These are phyloP conservation scores for Komagataella populi DNA, from an alignment of 805 yeast species.

Conservation along the genomic window DNA sequence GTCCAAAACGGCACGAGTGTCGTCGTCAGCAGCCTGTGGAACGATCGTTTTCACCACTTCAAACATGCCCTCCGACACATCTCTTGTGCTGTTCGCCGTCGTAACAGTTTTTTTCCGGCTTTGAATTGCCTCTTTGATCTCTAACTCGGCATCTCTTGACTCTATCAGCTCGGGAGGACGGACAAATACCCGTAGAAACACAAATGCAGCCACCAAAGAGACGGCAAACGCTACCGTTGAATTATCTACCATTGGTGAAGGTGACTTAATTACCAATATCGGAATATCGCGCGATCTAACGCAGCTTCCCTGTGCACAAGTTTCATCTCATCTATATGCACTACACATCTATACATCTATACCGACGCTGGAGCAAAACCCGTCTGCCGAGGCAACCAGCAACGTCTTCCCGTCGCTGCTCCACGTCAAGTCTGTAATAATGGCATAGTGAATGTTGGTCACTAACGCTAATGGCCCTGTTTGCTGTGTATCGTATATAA, in stretches of 20 bases:
- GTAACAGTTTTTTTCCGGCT: constrained; percentile 4
- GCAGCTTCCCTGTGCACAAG: too few relatives aligned
- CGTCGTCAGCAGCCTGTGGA: constrained; percentile 55
- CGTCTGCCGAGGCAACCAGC: constrained; percentile 79
- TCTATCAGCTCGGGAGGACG: constrained; percentile 25
- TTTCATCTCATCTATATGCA: neutral
- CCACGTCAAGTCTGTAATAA: constrained; percentile 86
- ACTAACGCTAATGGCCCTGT: constrained; percentile 58
- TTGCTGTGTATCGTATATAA: constrained; percentile 70
- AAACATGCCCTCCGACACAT: constrained; percentile 60
- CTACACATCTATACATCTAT: constrained; percentile 24
- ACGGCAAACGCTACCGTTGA: constrained; percentile 39
- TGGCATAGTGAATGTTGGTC: constrained; percentile 74
- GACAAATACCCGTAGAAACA: constrained; percentile 54
- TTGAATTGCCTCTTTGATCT: neutral
- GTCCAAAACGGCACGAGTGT: constrained; percentile 61
- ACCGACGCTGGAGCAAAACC: constrained; percentile 65
- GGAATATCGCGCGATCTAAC: neutral
- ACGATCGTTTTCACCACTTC: constrained; percentile 77
- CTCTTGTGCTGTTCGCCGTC: constrained; percentile 17
- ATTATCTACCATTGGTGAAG: constrained; percentile 27
- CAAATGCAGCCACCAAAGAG: constrained; percentile 36
- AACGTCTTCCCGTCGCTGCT: constrained; percentile 57
- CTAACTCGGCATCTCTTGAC: neutral
- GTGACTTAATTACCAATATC: neutral